These are phyloP conservation scores for Grifola frondosa DNA, from an alignment of 1,284 basidiomycete genomes.

Conservation along the genomic window DNA sequence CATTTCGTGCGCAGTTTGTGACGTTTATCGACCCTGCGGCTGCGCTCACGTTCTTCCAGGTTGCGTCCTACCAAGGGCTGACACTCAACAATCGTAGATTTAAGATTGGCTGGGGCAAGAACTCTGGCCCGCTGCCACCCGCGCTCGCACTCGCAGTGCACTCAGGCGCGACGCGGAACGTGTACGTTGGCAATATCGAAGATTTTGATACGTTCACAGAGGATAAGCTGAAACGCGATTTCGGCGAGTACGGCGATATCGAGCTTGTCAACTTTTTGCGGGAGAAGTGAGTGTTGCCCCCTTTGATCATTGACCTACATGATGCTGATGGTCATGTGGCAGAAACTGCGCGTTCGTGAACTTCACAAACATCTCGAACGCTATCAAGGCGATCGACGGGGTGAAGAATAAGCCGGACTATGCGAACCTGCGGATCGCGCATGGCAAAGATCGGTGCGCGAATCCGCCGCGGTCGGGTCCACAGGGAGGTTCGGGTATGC, in stretches of 20 bases:
- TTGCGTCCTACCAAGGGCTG: constrained; percentile 83
- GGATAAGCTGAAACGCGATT: constrained; percentile 84
- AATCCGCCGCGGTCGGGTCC: constrained; percentile 83
- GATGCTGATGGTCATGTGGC: constrained; percentile 8
- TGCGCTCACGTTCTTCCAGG: constrained; percentile 89
- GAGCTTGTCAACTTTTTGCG: constrained; percentile 94
- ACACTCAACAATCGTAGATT: constrained; percentile 88
- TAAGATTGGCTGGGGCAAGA: constrained; percentile 96
- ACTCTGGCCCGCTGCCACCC: constrained; percentile 80
- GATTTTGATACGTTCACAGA: constrained; percentile 88
- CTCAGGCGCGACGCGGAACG: constrained; percentile 88
- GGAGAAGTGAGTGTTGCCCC: constrained; percentile 69
- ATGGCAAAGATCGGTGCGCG: constrained; percentile 94
- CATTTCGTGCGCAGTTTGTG: constrained; percentile 60
- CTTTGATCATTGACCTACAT: neutral
- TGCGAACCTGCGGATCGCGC: constrained; percentile 78
- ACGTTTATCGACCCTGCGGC: constrained; percentile 89
- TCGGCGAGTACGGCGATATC: constrained; percentile 91
- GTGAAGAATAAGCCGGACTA: constrained; percentile 88
- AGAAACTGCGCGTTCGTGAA: constrained; percentile 95
- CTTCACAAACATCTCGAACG: constrained; percentile 89
- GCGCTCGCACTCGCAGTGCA: constrained; percentile 85
- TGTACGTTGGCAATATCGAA: constrained; percentile 91
- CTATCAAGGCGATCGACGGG: constrained; percentile 93
- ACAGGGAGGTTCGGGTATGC: constrained; percentile 53